These are phyloP conservation scores for Tephrocybe sp. DNA, from an alignment of 768 basidiomycete species.

Conservation along the genomic window DNA sequence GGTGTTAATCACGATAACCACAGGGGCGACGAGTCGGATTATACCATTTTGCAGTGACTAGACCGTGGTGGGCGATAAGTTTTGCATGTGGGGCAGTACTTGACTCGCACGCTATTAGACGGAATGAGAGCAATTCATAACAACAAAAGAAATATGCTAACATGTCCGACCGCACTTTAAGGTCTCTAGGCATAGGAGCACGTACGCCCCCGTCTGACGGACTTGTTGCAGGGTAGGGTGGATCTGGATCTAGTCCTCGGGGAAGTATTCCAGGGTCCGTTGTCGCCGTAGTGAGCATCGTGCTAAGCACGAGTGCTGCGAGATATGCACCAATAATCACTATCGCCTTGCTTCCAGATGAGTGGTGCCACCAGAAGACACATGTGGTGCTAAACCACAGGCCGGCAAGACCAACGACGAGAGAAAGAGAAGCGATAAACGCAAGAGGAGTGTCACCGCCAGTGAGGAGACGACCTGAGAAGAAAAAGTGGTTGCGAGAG, in stretches of 20 bases:
- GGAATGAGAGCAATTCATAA: constrained; percentile 3
- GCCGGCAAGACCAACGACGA: constrained; percentile 69
- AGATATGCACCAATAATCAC: constrained; percentile 56
- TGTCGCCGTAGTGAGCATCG: constrained; percentile 79
- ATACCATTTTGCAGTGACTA: constrained; percentile 95
- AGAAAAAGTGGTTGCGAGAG: constrained; percentile 76
- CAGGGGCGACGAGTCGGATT: constrained; percentile 19
- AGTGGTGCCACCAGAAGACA: constrained; percentile 85
- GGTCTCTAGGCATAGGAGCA: constrained; percentile 75
- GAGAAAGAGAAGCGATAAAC: constrained; percentile 61
- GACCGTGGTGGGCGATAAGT: constrained; percentile 93
- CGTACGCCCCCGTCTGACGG: constrained; percentile 63
- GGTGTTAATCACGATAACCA: not conserved
- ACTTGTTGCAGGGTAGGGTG: constrained; percentile 66
- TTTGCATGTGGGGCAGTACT: constrained; percentile 92
- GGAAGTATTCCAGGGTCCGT: constrained; percentile 90
- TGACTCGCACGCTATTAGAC: constrained; percentile 73
- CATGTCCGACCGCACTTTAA: constrained; percentile 78
- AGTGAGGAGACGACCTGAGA: constrained; percentile 70
- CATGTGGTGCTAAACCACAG: constrained; percentile 89
- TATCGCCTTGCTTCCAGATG: constrained; percentile 34
- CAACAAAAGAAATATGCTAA: constrained; percentile 37
- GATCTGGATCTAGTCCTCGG: constrained; percentile 81
- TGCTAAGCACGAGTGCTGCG: constrained; percentile 63
- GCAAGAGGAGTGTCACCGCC: constrained; percentile 89